These are phyloP conservation scores for Sechiopsis laciniata DNA, from an alignment of 306 rosid species.

Conservation along the genomic window DNA sequence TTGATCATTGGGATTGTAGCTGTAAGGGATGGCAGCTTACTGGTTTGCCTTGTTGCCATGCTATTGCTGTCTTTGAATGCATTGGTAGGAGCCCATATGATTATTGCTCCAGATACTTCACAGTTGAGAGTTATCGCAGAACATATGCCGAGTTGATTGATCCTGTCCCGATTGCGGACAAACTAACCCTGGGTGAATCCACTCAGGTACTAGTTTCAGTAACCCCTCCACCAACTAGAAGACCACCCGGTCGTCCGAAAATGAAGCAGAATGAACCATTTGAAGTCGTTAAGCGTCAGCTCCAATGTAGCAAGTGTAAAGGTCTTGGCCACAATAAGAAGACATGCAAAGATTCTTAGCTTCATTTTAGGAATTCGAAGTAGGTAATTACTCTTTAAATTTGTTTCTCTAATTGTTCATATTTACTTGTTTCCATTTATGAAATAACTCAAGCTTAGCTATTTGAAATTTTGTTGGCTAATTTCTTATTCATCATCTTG, in stretches of 20 bases:
- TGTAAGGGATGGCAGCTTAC: slow-evolving; percentile 84
- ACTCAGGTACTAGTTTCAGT: slow-evolving; percentile 39
- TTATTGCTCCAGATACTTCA: slow-evolving; percentile 73
- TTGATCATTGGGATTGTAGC: slow-evolving; percentile 82
- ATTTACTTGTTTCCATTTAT: slow-evolving; percentile 13
- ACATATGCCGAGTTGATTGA: slow-evolving; percentile 73
- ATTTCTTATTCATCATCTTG: not conserved
- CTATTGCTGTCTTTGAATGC: slow-evolving; percentile 66
- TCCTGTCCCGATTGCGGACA: slow-evolving; percentile 73
- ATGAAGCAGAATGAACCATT: slow-evolving; percentile 54
- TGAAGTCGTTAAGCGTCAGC: slow-evolving; percentile 80
- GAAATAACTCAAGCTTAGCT: slow-evolving; percentile 4
- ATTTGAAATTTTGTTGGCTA: slow-evolving; percentile 1
- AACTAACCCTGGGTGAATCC: slow-evolving; percentile 41
- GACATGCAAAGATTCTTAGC: slow-evolving; percentile 61
- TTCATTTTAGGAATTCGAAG: slow-evolving; percentile 26
- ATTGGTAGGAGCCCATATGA: slow-evolving; percentile 63
- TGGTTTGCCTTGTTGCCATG: slow-evolving; percentile 92
- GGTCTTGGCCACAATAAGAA: slow-evolving; percentile 97
- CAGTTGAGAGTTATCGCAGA: slow-evolving; percentile 53
- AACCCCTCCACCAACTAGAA: slow-evolving; percentile 90
- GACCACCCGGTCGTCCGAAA: slow-evolving; percentile 95
- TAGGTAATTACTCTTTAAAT: slow-evolving; percentile 20
- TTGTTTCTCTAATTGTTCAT: slow-evolving; percentile 12
- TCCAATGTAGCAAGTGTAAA: slow-evolving; percentile 94